These are phyloP conservation scores for Ailanthus altissimus DNA, from an alignment of 345 rosid genomes.

Conservation along the genomic window DNA sequence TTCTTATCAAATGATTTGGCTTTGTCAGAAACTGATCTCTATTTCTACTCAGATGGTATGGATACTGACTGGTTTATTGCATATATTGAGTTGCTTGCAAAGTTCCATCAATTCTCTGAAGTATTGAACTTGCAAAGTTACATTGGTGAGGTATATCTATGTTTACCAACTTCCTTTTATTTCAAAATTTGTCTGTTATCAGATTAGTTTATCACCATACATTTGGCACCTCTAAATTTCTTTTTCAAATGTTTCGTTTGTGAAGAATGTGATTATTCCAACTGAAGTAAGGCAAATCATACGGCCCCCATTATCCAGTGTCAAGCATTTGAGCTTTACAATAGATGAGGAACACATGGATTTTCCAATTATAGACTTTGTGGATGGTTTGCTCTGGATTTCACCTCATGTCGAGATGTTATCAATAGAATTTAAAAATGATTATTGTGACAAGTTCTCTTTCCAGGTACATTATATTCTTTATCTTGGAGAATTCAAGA, in stretches of 20 bases:
- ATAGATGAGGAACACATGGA: not conserved
- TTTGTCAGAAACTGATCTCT: not conserved
- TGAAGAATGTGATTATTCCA: slow-evolving; percentile 4
- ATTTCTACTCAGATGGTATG: not conserved
- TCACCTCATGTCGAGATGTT: not conserved
- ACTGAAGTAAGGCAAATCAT: not conserved
- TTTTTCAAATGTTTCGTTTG: not conserved
- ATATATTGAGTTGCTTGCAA: slow-evolving; percentile 1
- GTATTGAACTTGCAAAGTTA: not conserved
- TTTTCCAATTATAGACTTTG: not conserved
- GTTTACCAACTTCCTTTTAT: not conserved
- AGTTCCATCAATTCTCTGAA: not conserved
- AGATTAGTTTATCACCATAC: not conserved
- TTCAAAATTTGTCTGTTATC: not conserved
- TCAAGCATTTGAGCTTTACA: not conserved
- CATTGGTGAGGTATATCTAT: not conserved
- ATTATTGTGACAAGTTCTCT: not conserved
- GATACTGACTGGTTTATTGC: not conserved
- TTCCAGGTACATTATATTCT: not conserved
- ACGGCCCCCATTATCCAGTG: not conserved
- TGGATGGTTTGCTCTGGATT: slow-evolving; percentile 10
- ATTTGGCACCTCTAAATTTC: not conserved
- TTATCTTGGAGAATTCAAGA: not conserved
- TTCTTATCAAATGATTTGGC: not conserved
- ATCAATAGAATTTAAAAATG: not conserved